These are phyloP conservation scores for Flaveria floridana DNA, from an alignment of 140 eudicot species.

Conservation along the genomic window DNA sequence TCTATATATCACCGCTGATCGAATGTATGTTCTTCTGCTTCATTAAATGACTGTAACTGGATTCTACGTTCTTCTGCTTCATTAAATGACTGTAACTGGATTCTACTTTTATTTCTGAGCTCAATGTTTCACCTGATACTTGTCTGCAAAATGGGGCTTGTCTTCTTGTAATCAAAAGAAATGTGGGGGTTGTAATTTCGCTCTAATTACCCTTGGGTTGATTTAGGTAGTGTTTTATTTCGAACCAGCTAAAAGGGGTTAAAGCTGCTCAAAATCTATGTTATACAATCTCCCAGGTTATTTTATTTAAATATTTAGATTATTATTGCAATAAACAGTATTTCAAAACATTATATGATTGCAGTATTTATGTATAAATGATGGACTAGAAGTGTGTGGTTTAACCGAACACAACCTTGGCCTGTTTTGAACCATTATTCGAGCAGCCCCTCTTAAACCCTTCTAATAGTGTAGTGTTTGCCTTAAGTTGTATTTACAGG, in stretches of 20 bases:
- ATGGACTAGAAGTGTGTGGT: not conserved
- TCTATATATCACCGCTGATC: constrained; percentile 41
- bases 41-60: constrained; percentile 1
- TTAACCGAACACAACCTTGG: not conserved
- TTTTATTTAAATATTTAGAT: not conserved
- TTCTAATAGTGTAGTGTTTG: not conserved
- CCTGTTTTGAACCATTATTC: not conserved
- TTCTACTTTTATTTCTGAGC: not conserved
- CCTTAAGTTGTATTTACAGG: not conserved
- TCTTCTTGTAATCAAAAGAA: not conserved
- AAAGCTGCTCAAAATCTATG: not conserved
- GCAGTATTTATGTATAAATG: not conserved
- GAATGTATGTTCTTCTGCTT: constrained; percentile 13
- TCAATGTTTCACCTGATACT: not conserved
- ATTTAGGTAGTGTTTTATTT: not conserved
- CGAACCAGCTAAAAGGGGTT: not conserved
- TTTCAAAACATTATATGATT: not conserved
- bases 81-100: constrained; percentile 4
- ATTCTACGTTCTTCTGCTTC: constrained; percentile 14
- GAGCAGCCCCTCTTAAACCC: not conserved
- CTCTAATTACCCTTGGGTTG: not conserved
- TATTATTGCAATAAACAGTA: not conserved
- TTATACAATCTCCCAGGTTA: not conserved
- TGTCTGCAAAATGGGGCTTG: not conserved
- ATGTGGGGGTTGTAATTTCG: not conserved